These are phyloP conservation scores for Bryoglossum gracile DNA, from an alignment of 495 filamentous ascomycete genomes.

Conservation along the genomic window DNA sequence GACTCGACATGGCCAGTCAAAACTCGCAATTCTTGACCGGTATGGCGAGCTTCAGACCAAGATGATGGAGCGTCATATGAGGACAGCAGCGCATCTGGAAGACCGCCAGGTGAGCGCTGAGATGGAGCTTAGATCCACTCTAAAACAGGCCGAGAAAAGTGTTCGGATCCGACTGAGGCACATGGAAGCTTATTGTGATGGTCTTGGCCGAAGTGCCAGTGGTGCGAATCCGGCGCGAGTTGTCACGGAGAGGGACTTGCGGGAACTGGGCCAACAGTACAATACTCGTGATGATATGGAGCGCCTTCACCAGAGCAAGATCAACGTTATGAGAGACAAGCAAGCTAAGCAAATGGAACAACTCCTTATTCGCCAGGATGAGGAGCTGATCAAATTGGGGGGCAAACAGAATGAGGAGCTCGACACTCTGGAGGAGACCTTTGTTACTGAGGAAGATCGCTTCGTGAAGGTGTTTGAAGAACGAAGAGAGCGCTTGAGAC, in stretches of 20 bases:
- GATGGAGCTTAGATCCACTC: constrained; percentile 45
- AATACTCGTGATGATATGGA: constrained; percentile 62
- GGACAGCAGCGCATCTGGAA: constrained; percentile 55
- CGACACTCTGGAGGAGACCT: constrained; percentile 50
- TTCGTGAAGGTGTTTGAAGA: constrained; percentile 40
- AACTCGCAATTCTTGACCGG: constrained; percentile 32
- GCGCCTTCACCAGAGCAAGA: constrained; percentile 59
- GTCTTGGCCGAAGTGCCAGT: constrained; percentile 37
- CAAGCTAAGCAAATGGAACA: constrained; percentile 65
- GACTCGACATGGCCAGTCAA: constrained; percentile 38
- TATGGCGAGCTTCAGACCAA: constrained; percentile 36
- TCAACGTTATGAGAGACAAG: constrained; percentile 73
- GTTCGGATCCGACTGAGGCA: constrained; percentile 64
- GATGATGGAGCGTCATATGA: constrained; percentile 41
- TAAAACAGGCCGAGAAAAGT: constrained; percentile 48
- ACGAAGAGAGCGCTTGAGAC: constrained; percentile 42
- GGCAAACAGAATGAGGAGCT: constrained; percentile 45
- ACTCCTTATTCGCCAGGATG: constrained; percentile 55
- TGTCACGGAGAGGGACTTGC: constrained; percentile 50
- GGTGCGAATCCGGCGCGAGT: constrained; percentile 34
- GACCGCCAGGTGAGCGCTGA: constrained; percentile 69
- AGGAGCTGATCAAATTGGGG: constrained; percentile 49
- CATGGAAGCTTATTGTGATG: constrained; percentile 73
- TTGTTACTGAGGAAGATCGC: constrained; percentile 44
- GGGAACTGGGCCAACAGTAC: constrained; percentile 66